Conservation (phyloP, 2,329 filamentous ascomycete genomes). For the Knufia fluminis region DNA sequence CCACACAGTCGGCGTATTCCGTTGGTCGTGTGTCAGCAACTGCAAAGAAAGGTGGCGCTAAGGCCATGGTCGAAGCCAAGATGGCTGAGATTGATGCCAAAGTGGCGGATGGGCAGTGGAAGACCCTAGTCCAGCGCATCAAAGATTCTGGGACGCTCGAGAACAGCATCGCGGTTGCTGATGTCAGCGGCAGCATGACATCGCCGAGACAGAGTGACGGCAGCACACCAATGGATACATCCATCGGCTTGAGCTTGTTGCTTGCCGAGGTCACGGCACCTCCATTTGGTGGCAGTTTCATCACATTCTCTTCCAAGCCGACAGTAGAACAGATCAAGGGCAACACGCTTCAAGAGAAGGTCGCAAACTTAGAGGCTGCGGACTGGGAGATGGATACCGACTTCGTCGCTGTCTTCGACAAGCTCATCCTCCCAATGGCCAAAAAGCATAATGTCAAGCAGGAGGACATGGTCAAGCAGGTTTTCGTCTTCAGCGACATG, state of each 20-base stretch:
- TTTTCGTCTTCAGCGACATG: slow-evolving; percentile 56
- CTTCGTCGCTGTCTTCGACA: slow-evolving; percentile 46
- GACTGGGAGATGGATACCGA: slow-evolving; percentile 42
- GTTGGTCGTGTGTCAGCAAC: too few relatives aligned
- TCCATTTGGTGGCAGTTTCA: slow-evolving; percentile 47
- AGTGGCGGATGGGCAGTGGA: slow-evolving; percentile 46
- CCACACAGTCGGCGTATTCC: neutral
- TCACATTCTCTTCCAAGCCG: slow-evolving; percentile 43
- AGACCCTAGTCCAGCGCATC: slow-evolving; percentile 48
- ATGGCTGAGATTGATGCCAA: slow-evolving; percentile 28
- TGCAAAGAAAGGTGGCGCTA: slow-evolving; percentile 11
- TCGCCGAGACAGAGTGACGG: slow-evolving; percentile 33
- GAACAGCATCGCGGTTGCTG: slow-evolving; percentile 48
- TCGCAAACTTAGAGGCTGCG: slow-evolving; percentile 24
- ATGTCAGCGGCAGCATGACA: slow-evolving; percentile 49
- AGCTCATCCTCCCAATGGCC: slow-evolving; percentile 48
- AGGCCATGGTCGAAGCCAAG: slow-evolving; percentile 25
- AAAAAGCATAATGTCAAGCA: slow-evolving; percentile 40
- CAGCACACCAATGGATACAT: slow-evolving; percentile 43
- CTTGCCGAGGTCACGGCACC: slow-evolving; percentile 44
- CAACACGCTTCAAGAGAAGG: slow-evolving; percentile 36
- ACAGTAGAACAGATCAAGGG: slow-evolving; percentile 36
- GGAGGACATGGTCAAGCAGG: slow-evolving; percentile 52
- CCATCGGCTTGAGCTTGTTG: slow-evolving; percentile 49
- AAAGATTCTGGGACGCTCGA: slow-evolving; percentile 46